Conservation (phyloP, 805 yeast genomes). For the Barnettozyma pratensis region DNA sequence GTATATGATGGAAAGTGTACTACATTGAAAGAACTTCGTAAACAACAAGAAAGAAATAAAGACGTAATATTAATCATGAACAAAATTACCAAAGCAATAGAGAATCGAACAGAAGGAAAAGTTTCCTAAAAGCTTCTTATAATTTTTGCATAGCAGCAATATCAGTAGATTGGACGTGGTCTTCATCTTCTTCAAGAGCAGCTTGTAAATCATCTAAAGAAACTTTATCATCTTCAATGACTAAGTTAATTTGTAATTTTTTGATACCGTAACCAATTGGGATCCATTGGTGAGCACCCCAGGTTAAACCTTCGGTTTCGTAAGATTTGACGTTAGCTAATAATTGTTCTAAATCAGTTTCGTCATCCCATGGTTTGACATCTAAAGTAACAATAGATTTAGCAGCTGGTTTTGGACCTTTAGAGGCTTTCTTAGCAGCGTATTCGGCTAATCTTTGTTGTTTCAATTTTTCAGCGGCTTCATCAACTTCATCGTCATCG, state of each 20-base stretch:
- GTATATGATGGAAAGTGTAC: no score
- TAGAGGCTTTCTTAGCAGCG: slow-evolving; percentile 95
- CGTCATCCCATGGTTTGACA: slow-evolving; percentile 99
- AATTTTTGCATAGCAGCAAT: slow-evolving; percentile 97
- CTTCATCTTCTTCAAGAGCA: slow-evolving; percentile 83
- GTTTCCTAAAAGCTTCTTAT: slow-evolving; percentile 40
- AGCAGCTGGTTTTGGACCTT: slow-evolving; percentile 98
- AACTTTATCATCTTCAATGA: slow-evolving; percentile 95
- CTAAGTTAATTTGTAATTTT: slow-evolving; percentile 98
- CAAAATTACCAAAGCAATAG: slow-evolving; percentile 3
- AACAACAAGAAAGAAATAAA: slow-evolving; percentile 5
- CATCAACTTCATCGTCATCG: slow-evolving; percentile 88
- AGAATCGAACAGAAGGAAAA: no score
- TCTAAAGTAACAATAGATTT: slow-evolving; percentile 95
- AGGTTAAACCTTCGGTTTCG: slow-evolving; percentile 86
- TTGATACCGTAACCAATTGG: slow-evolving; percentile 99
- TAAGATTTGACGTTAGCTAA: slow-evolving; percentile 80
- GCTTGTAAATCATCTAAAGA: slow-evolving; percentile 86
- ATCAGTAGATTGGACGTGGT: slow-evolving; percentile 98
- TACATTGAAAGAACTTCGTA: not conserved
- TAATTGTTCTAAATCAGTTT: slow-evolving; percentile 89
- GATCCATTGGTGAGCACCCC: slow-evolving; percentile 97
- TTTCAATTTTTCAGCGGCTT: slow-evolving; percentile 94
- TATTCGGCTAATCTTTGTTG: slow-evolving; percentile 97
- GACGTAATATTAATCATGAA: slow-evolving; percentile 10